Evolutionary conservation across 495 filamentous ascomycete genomes (phyloP).

Genomic region (Clavariopsis aquatica): DNA sequence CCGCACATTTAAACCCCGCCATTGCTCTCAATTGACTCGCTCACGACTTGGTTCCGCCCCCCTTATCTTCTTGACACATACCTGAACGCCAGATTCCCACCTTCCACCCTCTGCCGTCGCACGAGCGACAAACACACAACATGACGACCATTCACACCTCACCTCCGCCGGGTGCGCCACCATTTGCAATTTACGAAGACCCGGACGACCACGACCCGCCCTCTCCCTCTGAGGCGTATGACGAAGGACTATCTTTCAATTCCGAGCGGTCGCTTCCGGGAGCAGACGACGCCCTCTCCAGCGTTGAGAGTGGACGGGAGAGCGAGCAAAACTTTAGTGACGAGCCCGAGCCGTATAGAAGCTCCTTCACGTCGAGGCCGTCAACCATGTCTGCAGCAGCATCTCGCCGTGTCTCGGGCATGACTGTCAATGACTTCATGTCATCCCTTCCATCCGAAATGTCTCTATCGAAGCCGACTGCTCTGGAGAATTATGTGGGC

Average conservation of each 20-base stretch:
- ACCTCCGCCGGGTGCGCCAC: slow-evolving; percentile 24
- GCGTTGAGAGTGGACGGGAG: slow-evolving; percentile 18
- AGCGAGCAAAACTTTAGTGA: neutral
- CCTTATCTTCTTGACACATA: no score
- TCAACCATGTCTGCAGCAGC: slow-evolving; percentile 14
- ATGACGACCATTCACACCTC: slow-evolving; percentile 31
- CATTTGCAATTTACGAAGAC: slow-evolving; percentile 34
- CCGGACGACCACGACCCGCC: slow-evolving; percentile 24
- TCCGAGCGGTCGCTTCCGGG: slow-evolving; percentile 18
- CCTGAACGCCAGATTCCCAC: neutral
- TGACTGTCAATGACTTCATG: slow-evolving; percentile 32
- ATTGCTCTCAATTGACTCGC: neutral
- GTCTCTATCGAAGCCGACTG: slow-evolving; percentile 25
- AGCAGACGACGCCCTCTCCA: slow-evolving; percentile 20
- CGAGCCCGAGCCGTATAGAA: slow-evolving; percentile 25
- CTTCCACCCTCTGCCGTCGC: slow-evolving; percentile 2
- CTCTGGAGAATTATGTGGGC: slow-evolving; percentile 16
- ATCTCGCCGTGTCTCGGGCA: slow-evolving; percentile 35
- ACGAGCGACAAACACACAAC: slow-evolving; percentile 2
- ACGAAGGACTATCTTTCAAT: slow-evolving; percentile 22
- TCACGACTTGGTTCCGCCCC: neutral
- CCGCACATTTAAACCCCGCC: neutral
- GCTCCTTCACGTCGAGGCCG: slow-evolving; percentile 26
- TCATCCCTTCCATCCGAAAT: slow-evolving; percentile 35
- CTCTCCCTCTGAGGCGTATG: slow-evolving; percentile 28